phyloP scores from a whole-genome alignment of 352 stramenopile genomes.

The Pythium monospermum region DNA sequence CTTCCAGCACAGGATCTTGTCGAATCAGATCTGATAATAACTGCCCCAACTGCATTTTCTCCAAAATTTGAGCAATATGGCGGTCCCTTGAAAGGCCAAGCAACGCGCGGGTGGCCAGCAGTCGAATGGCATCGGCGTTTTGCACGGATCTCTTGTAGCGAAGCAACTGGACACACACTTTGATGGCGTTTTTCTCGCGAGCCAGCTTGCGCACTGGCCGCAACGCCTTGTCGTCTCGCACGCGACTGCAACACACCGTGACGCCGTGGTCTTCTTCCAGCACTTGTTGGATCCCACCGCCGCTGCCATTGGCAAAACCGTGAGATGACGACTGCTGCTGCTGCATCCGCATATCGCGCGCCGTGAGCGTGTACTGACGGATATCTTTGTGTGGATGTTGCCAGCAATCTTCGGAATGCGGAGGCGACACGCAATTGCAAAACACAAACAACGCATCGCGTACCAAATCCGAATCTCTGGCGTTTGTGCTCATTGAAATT shows the following conservation, averaged over 20 bases:
- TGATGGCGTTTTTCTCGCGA: constrained; percentile 78
- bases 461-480: constrained; percentile 68
- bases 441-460: constrained; percentile 69
- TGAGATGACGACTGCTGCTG: neutral
- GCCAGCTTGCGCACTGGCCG: constrained; percentile 69
- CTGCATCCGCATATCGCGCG: constrained; percentile 54
- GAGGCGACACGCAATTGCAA: constrained; percentile 79
- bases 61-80: constrained; percentile 86
- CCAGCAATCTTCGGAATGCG: constrained; percentile 76
- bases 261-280: constrained; percentile 20
- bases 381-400: constrained; percentile 84
- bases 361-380: constrained; percentile 70
- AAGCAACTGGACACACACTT: constrained; percentile 84
- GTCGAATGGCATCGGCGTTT: constrained; percentile 79
- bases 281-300: neutral
- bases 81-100: constrained; percentile 79
- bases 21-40: constrained; percentile 85
- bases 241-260: constrained; percentile 44
- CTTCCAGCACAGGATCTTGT: constrained; percentile 76
- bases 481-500: constrained; percentile 67
- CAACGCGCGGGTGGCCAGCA: constrained; percentile 76
- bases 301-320: neutral
- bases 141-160: constrained; percentile 85
- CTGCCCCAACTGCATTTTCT: constrained; percentile 88
- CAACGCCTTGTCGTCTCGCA: constrained; percentile 61